Conservation (phyloP, 2,329 filamentous ascomycete species). For the Periconia sp. region DNA sequence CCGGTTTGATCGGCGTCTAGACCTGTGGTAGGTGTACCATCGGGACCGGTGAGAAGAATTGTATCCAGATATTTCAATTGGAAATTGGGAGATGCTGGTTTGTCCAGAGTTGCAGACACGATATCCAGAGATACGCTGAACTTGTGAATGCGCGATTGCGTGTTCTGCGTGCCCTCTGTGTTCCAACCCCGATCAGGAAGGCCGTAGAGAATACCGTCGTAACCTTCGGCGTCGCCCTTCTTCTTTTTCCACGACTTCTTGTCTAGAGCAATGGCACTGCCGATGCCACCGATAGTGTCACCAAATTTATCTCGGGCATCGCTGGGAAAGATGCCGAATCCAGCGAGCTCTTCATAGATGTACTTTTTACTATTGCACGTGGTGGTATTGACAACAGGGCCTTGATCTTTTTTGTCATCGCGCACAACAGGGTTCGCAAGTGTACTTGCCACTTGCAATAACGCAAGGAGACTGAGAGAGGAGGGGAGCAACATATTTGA, state of each 20-base stretch:
- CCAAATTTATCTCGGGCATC: slow-evolving; percentile 66
- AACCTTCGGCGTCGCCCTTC: slow-evolving; percentile 48
- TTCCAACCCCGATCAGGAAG: slow-evolving; percentile 75
- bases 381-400: slow-evolving; percentile 32
- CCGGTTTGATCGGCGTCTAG: slow-evolving; percentile 62
- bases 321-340: slow-evolving; percentile 63
- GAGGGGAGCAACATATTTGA: slow-evolving; percentile 21
- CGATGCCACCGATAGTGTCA: slow-evolving; percentile 69
- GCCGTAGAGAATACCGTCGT: slow-evolving; percentile 63
- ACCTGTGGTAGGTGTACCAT: slow-evolving; percentile 60
- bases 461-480: slow-evolving; percentile 18
- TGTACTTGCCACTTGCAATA: slow-evolving; percentile 16
- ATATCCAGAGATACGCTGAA: slow-evolving; percentile 63
- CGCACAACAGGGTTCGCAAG: slow-evolving; percentile 18
- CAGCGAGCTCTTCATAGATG: slow-evolving; percentile 67
- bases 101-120: slow-evolving; percentile 53
- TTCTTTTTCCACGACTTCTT: slow-evolving; percentile 60
- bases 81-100: slow-evolving; percentile 63
- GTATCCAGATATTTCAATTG: slow-evolving; percentile 65
- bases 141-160: slow-evolving; percentile 68
- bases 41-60: slow-evolving; percentile 64
- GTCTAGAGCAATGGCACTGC: slow-evolving; percentile 67
- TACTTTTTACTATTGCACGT: slow-evolving; percentile 64
- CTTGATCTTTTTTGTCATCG: background rate
- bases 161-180: slow-evolving; percentile 68